These are phyloP conservation scores for Beta vulgaris DNA, from an alignment of 148 eudicot species.

Conservation along the genomic window DNA sequence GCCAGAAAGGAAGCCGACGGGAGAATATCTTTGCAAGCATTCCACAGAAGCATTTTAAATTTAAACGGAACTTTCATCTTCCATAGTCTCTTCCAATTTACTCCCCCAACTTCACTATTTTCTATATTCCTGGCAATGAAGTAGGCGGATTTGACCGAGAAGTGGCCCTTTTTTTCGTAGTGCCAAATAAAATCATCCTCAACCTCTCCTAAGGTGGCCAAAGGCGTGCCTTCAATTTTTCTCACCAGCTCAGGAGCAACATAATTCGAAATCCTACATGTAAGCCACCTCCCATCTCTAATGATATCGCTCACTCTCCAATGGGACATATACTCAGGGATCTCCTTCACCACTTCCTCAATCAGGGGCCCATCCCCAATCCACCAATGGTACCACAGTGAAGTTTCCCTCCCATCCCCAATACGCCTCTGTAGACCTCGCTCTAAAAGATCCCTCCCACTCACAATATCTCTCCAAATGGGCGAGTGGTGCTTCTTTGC, in stretches of 20 bases:
- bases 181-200: background rate
- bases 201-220: background rate
- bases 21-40: background rate
- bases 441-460: background rate
- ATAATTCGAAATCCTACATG: background rate
- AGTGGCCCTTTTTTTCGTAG: background rate
- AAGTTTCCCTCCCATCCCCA: background rate
- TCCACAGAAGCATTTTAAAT: too few species aligned
- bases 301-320: background rate
- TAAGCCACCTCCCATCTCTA: background rate
- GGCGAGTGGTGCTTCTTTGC: background rate
- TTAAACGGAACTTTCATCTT: background rate
- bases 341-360: too few species aligned
- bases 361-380: background rate
- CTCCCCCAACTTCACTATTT: background rate
- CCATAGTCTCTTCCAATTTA: background rate
- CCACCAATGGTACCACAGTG: background rate
- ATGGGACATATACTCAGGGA: background rate
- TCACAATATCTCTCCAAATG: background rate
- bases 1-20: background rate
- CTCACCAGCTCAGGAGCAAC: background rate
- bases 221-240: background rate
- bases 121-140: background rate
- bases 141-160: background rate
- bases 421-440: background rate